These are phyloP conservation scores for Phragmites australis DNA, from an alignment of 176 grass and related monocot species.

Conservation along the genomic window DNA sequence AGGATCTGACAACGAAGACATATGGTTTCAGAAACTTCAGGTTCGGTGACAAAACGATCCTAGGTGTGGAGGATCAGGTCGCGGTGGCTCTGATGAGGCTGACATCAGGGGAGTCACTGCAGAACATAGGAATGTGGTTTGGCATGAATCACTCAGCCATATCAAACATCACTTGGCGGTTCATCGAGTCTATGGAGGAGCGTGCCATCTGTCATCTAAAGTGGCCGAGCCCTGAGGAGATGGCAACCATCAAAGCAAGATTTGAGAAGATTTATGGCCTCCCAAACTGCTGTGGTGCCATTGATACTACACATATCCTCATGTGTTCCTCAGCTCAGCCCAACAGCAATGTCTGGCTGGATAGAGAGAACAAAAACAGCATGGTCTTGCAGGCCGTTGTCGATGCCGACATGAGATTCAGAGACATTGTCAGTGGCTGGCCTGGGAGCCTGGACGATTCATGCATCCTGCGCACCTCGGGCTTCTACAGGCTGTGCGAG, in stretches of 20 bases:
- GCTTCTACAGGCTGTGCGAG: slow-evolving; percentile 71
- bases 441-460: slow-evolving; percentile 78
- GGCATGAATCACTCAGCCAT: slow-evolving; percentile 89
- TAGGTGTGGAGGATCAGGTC: slow-evolving; percentile 78
- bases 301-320: slow-evolving; percentile 81
- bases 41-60: slow-evolving; percentile 58
- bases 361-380: slow-evolving; percentile 75
- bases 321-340: slow-evolving; percentile 78
- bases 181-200: slow-evolving; percentile 87
- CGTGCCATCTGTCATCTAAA: slow-evolving; percentile 56
- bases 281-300: slow-evolving; percentile 83
- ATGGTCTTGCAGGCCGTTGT: slow-evolving; percentile 92
- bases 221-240: slow-evolving; percentile 73
- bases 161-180: slow-evolving; percentile 90
- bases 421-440: slow-evolving; percentile 87
- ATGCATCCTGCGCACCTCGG: slow-evolving; percentile 67
- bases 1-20: slow-evolving; percentile 51
- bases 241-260: slow-evolving; percentile 58
- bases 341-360: slow-evolving; percentile 80
- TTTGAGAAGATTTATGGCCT: slow-evolving; percentile 70
- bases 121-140: slow-evolving; percentile 67
- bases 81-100: slow-evolving; percentile 80
- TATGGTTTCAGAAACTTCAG: slow-evolving; percentile 63
- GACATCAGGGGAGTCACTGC: slow-evolving; percentile 73
- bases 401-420: slow-evolving; percentile 79